Conservation (phyloP, 495 filamentous ascomycete species). For the Chlorociboria aeruginascens region DNA sequence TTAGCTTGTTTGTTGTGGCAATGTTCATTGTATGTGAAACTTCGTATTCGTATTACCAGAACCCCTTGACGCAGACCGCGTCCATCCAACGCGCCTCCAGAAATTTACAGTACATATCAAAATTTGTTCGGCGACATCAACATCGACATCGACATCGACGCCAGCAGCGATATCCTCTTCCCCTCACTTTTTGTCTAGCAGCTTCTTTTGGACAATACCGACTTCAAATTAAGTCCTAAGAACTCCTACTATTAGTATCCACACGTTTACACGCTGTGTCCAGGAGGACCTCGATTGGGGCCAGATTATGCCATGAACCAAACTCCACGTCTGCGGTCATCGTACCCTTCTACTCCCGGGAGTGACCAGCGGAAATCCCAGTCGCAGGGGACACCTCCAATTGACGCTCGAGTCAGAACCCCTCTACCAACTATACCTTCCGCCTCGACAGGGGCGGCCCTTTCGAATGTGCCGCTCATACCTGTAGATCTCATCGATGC, state of each 20-base stretch:
- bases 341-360: conserved; percentile 54
- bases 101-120: too few species aligned
- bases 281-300: conserved; percentile 1
- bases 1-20: too few species aligned
- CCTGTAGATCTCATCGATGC: conserved; percentile 67
- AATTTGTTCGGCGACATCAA: too few species aligned
- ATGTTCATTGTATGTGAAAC: too few species aligned
- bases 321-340: conserved; percentile 62
- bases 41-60: too few species aligned
- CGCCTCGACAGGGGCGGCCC: conserved; percentile 10
- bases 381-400: background rate
- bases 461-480: conserved; percentile 47
- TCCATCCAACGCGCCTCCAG: too few species aligned
- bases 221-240: background rate
- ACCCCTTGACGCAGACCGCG: too few species aligned
- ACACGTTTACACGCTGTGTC: background rate
- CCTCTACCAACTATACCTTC: conserved; percentile 16
- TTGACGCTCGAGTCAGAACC: background rate
- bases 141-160: too few species aligned
- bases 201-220: background rate
- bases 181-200: too few species aligned
- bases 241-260: background rate
- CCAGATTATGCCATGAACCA: conserved; percentile 53
- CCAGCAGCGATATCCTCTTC: too few species aligned
- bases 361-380: conserved; percentile 17